Evolutionary conservation across 805 yeast genomes (phyloP).

Genomic region (Wickerhamiella dianesei): DNA sequence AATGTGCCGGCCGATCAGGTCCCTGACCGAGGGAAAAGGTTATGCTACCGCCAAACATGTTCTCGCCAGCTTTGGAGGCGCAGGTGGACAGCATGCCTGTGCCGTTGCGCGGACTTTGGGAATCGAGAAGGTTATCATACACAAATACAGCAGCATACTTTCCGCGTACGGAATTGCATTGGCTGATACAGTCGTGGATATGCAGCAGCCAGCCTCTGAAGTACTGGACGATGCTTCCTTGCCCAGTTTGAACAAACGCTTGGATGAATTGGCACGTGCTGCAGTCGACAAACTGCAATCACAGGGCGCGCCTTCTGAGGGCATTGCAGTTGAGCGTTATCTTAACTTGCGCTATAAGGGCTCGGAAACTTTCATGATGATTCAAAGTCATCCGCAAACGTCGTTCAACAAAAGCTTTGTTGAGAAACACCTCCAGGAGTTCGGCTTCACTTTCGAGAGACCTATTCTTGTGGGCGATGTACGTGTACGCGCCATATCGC

Average conservation of each 20-base stretch:
- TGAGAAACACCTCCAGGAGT: slow-evolving; percentile 50
- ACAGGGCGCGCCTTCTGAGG: slow-evolving; percentile 34
- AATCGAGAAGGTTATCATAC: slow-evolving; percentile 54
- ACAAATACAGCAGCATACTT: slow-evolving; percentile 67
- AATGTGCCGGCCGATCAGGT: slow-evolving; percentile 84
- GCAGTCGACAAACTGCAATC: slow-evolving; percentile 31
- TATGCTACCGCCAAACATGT: slow-evolving; percentile 50
- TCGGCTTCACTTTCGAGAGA: slow-evolving; percentile 53
- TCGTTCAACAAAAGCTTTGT: slow-evolving; percentile 32
- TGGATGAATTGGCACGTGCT: slow-evolving; percentile 31
- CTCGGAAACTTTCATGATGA: slow-evolving; percentile 78
- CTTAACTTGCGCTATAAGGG: slow-evolving; percentile 75
- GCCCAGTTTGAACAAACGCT: slow-evolving; percentile 30
- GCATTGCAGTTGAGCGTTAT: slow-evolving; percentile 44
- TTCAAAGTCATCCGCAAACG: slow-evolving; percentile 18
- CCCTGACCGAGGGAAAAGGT: slow-evolving; percentile 76
- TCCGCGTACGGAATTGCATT: slow-evolving; percentile 83
- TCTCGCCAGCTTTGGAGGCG: slow-evolving; percentile 80
- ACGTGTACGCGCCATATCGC: slow-evolving; percentile 44
- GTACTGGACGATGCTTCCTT: slow-evolving; percentile 26
- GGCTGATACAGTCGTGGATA: slow-evolving; percentile 73
- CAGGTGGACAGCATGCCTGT: slow-evolving; percentile 84
- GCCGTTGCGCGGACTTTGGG: slow-evolving; percentile 63
- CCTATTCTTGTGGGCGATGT: slow-evolving; percentile 57
- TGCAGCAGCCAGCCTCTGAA: slow-evolving; percentile 56